Evolutionary conservation across 2,329 filamentous ascomycete genomes (phyloP).

Genomic region (Fusarium napiforme): DNA sequence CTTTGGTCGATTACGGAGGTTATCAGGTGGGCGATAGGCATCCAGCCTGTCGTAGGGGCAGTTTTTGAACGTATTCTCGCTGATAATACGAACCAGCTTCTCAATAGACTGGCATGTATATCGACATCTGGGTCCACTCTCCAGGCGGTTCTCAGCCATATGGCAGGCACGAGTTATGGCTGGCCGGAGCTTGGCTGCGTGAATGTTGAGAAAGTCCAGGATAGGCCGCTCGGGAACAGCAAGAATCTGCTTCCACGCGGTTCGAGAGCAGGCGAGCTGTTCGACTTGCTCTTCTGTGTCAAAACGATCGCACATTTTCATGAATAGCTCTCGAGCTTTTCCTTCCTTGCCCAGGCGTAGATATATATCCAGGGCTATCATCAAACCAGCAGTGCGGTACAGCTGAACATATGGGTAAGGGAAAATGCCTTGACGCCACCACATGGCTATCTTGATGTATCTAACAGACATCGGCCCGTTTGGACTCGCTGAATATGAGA

Average conservation of each 20-base stretch:
- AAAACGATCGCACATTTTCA: not conserved
- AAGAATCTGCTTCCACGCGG: conserved; percentile 1
- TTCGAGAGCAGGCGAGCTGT: conserved; percentile 3
- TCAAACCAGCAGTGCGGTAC: conserved; percentile 25
- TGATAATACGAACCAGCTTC: not conserved
- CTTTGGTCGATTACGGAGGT: not conserved
- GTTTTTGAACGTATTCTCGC: conserved; percentile 6
- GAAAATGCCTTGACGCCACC: conserved; percentile 32
- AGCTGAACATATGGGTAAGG: conserved; percentile 25
- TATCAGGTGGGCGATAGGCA: not conserved
- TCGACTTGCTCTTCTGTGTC: not conserved
- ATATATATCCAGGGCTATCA: conserved; percentile 14
- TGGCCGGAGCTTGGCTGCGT: conserved; percentile 6
- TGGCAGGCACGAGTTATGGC: not conserved
- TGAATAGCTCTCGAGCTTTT: not conserved
- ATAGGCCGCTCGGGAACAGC: not conserved
- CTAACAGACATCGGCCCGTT: conserved; percentile 13
- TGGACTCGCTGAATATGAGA: conserved; percentile 8
- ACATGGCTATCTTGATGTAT: conserved; percentile 21
- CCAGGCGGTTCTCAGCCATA: not conserved
- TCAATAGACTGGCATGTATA: not conserved
- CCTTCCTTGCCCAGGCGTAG: not conserved
- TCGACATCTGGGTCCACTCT: not conserved
- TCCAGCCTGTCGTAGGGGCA: conserved; percentile 1
- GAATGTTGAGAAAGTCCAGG: conserved; percentile 4